Evolutionary conservation across 2,329 filamentous ascomycete genomes (phyloP).

Genomic region (Xylogone sp.): DNA sequence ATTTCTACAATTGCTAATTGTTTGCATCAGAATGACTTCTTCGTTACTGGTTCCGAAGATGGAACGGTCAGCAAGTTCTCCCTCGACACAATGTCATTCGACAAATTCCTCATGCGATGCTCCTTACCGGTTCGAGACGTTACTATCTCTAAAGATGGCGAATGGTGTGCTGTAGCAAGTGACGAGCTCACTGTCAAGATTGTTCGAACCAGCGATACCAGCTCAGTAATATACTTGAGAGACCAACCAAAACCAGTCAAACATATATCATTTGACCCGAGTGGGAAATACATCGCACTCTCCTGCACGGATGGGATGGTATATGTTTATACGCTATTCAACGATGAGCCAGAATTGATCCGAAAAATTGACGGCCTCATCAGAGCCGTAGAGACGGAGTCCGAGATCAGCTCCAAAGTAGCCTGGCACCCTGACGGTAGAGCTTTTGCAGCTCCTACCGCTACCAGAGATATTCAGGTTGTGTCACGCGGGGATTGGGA

Average conservation of each 20-base stretch:
- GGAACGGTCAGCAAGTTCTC: slow-evolving; percentile 94
- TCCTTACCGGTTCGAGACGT: slow-evolving; percentile 86
- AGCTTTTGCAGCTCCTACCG: slow-evolving; percentile 81
- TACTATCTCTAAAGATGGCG: slow-evolving; percentile 72
- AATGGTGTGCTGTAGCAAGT: slow-evolving; percentile 94
- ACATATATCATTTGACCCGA: slow-evolving; percentile 83
- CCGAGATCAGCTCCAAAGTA: slow-evolving; percentile 69
- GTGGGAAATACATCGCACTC: slow-evolving; percentile 69
- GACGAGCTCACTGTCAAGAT: slow-evolving; percentile 92
- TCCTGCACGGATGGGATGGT: slow-evolving; percentile 87
- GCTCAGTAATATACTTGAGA: slow-evolving; percentile 69
- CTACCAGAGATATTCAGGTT: slow-evolving; percentile 78
- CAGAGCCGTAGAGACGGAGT: slow-evolving; percentile 70
- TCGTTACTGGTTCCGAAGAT: slow-evolving; percentile 88
- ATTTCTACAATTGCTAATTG: slow-evolving; percentile 10
- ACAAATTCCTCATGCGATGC: slow-evolving; percentile 77
- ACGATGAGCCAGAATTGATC: slow-evolving; percentile 75
- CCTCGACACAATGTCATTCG: slow-evolving; percentile 69
- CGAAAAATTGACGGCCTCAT: slow-evolving; percentile 85
- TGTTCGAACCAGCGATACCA: slow-evolving; percentile 77
- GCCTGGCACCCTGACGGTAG: slow-evolving; percentile 94
- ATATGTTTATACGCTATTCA: slow-evolving; percentile 82
- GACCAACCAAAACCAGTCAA: slow-evolving; percentile 88
- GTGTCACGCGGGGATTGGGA: slow-evolving; percentile 90
- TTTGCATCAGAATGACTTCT: slow-evolving; percentile 63